Evolutionary conservation across 345 rosid genomes (phyloP).

Genomic region (Salix arbutifolia): DNA sequence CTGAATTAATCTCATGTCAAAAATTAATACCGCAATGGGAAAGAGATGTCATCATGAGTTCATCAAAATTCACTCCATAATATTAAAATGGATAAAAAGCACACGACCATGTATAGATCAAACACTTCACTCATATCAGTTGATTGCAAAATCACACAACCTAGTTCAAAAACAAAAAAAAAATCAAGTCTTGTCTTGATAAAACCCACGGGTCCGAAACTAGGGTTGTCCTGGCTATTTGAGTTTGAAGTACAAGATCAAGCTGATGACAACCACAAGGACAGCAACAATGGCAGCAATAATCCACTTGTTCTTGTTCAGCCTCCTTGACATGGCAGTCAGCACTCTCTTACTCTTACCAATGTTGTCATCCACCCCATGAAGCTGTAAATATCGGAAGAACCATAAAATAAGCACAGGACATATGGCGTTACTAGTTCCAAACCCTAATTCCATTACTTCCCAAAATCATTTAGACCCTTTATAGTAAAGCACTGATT

Average conservation of each 20-base stretch:
- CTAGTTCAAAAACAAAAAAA: not conserved
- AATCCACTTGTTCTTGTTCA: slow-evolving; percentile 88
- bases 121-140: not conserved
- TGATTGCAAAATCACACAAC: slow-evolving; percentile 8
- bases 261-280: slow-evolving; percentile 48
- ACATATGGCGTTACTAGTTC: not conserved
- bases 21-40: not conserved
- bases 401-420: slow-evolving; percentile 3
- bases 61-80: not conserved
- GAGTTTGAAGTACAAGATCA: slow-evolving; percentile 78
- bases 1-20: not conserved
- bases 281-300: slow-evolving; percentile 50
- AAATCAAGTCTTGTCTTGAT: not conserved
- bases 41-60: not conserved
- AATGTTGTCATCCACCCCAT: slow-evolving; percentile 84
- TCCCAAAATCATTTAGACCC: not conserved
- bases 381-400: slow-evolving; percentile 46
- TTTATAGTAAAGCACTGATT: not conserved
- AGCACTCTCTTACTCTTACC: slow-evolving; percentile 85
- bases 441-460: too few species aligned
- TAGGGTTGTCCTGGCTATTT: not conserved
- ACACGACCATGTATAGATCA: not conserved
- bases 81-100: not conserved
- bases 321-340: slow-evolving; percentile 70
- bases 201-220: not conserved